These are phyloP conservation scores for Przewalskia tangutica DNA, from an alignment of 257 asterid species.

Conservation along the genomic window DNA sequence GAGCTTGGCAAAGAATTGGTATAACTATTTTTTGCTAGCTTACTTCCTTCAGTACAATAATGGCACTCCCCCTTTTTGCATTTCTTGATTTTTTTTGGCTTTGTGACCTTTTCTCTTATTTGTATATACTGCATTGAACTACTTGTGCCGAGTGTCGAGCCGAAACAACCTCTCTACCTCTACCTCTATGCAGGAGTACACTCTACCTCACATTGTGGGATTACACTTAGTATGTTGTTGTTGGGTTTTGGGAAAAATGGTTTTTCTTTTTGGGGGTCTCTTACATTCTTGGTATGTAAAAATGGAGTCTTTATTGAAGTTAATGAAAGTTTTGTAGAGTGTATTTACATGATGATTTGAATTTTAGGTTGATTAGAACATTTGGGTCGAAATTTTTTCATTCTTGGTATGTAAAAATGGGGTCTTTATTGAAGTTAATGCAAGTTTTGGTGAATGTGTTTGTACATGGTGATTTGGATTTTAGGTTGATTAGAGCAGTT, in stretches of 20 bases:
- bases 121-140: background rate
- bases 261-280: background rate
- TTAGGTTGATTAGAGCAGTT: background rate
- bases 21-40: background rate
- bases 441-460: background rate
- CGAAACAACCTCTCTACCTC: too few relatives aligned
- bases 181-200: too few relatives aligned
- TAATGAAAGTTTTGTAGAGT: background rate
- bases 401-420: background rate
- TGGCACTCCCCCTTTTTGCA: background rate
- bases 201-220: too few relatives aligned
- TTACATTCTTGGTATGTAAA: background rate
- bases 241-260: background rate
- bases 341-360: background rate
- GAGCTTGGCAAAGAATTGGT: slow-evolving; percentile 77
- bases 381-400: background rate
- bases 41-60: background rate
- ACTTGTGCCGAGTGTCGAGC: too few relatives aligned
- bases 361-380: background rate
- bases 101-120: background rate
- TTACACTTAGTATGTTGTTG: too few relatives aligned
- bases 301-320: background rate
- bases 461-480: background rate
- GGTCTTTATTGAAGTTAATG: background rate
- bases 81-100: background rate